A percentile compares a stretch with the other conserved stretches of the same genome.
Evolutionary conservation across 371 early-diverging fungal genomes (phyloP).

Genomic region (Choanephora cucurbitarum): DNA sequence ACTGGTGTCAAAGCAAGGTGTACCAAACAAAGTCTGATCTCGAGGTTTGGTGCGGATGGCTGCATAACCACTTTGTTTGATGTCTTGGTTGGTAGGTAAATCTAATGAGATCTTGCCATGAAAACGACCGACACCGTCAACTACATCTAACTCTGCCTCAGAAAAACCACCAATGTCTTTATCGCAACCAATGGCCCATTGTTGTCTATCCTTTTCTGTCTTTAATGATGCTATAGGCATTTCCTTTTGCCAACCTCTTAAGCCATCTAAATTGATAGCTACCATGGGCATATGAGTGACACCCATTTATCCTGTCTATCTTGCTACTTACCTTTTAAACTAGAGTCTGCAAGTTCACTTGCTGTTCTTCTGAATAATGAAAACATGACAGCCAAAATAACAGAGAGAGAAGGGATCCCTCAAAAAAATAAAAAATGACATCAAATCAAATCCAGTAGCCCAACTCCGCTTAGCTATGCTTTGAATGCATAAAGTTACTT

Average conservation of each 20-base stretch:
- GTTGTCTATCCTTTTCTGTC: conserved; percentile 56
- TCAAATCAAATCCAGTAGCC: no score
- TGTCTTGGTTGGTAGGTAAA: conserved; percentile 72
- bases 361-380: conserved; percentile 55
- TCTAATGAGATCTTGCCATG: conserved; percentile 81
- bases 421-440: conserved; percentile 7
- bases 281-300: no score
- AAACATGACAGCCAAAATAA: conserved; percentile 35
- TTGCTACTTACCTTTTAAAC: conserved; percentile 53
- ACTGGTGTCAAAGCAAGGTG: conserved; percentile 84
- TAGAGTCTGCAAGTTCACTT: conserved; percentile 52
- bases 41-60: conserved; percentile 69
- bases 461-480: no score
- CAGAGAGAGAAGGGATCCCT: neutral
- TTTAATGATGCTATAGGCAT: conserved; percentile 67
- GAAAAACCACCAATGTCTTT: conserved; percentile 88
- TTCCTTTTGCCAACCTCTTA: conserved; percentile 66
- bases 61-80: conserved; percentile 89
- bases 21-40: conserved; percentile 62
- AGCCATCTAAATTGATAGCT: conserved; percentile 49
- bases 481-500: no score
- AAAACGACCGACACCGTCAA: conserved; percentile 65
- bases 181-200: conserved; percentile 88
- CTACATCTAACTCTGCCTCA: conserved; percentile 60
- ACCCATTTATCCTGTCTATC: no score